phyloP scores from a whole-genome alignment of 257 asterid genomes.

The Solanum paucissectum region DNA sequence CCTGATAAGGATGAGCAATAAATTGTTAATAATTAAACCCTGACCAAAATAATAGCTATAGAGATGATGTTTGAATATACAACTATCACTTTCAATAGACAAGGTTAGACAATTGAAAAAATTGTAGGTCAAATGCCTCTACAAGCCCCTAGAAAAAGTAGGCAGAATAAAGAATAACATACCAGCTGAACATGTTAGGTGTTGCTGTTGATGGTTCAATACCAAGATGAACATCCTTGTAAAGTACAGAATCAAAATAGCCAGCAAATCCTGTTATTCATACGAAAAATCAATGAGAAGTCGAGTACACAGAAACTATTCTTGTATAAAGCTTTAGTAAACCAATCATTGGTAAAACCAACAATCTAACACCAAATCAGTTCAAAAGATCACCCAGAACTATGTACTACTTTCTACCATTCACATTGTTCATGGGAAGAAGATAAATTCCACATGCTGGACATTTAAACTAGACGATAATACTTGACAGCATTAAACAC shows the following conservation, averaged over 20 bases:
- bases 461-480: neutral
- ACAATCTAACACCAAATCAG: neutral
- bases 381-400: neutral
- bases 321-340: neutral
- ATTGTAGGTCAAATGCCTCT: neutral
- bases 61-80: neutral
- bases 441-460: neutral
- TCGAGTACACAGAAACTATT: neutral
- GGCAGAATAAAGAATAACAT: slow-evolving; percentile 2
- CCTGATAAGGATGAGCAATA: slow-evolving; percentile 29
- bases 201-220: slow-evolving; percentile 91
- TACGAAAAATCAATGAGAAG: neutral
- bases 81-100: neutral
- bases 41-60: neutral
- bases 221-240: slow-evolving; percentile 93
- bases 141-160: neutral
- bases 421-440: neutral
- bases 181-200: slow-evolving; percentile 99
- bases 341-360: neutral
- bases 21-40: neutral
- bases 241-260: slow-evolving; percentile 85
- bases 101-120: neutral
- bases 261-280: slow-evolving; percentile 76
- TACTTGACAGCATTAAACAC: neutral
- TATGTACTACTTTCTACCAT: neutral